Evolutionary conservation across 192 early-diverging fungal genomes (phyloP), one percentile per base, ranked within the genome.

Genomic region (Dissophora globulifera): DNA sequence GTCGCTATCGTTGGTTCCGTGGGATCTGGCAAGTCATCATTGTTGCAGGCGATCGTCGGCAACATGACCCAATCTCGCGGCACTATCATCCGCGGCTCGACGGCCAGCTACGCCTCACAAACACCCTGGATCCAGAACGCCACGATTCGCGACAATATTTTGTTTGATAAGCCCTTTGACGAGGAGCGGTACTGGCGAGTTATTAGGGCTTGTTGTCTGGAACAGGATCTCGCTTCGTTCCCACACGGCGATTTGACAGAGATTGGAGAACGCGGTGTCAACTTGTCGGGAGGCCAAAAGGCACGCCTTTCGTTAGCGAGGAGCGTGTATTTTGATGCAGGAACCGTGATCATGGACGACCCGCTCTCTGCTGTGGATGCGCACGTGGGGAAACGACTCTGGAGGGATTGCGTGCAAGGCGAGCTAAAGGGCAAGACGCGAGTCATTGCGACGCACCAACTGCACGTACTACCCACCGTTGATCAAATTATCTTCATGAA

Each of bases 321-420:
- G 15, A 94, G 93, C 10, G 84, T 96, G 4, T 98, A 96, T 68
- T 85, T 81, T 53, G 47, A 76, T 15, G 84, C 89, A 1, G 76
- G 80, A 6, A 85, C 81, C 19, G 71, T 95, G 26, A 54, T 96
- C 4, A 84, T 95, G 66, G 95, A 97, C 78, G 95, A 95, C 70
- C 90, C 86, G 23, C 81, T 97, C 38, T 91, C 90, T 4, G 95
- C 95, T 9, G 94, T 97, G 0, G 97, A 99, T 69, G 88, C 81
- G 15, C 69, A 85, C 23, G 90, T 81, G 16, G 62, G 62, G 7
- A 51, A 41, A 32, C 32, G 50, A 17, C 40, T 64, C 29, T 64
- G 54, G 54, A 80, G 91, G 43, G 64, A 83, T 4, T 93, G 88
- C n/a, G 27, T 48, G 17, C 17, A 62, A 15, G 27, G 33, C 4